Evolutionary conservation across 306 rosid genomes (phyloP), one percentile per base, ranked within the genome.

Genomic region (Corylus avellana): DNA sequence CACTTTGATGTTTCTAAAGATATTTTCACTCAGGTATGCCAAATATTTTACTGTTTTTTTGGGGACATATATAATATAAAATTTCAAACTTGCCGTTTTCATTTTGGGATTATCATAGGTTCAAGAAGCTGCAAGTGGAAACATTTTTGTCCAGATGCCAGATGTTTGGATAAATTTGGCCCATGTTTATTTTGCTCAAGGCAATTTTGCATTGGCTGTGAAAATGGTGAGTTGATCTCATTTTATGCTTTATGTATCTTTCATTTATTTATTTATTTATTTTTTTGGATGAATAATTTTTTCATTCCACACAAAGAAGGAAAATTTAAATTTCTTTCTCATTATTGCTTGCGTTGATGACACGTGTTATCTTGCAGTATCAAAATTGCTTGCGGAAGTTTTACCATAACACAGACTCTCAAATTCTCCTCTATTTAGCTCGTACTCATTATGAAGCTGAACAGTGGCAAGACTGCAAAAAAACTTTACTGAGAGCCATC

Each of bases 101-200:
- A 54, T 76, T 25, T 86, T 29, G 79, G 47, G 70, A 57, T 76
- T 78, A 63, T 84, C 80, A 53, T 61, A 96, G 99, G 99, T 96
- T 83, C 99, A 93, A 90, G 99, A 96, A 96, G 99, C 98, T 81
- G 99, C 99, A 78, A 96, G 99, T 79, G 99, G 99, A 49, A 91
- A 88, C 85, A 91, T 96, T 85, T 93, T 96, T 88, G 97, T 96
- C 84, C 98, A 96, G 93, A 95, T 93, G 97, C 97, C 99, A 50
- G 99, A 95, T 80, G 99, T 95, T 83, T 93, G 99, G 99, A 93
- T 95, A 79, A 95, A 95, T 84, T 84, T 95, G 88, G 99, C 97
- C 4, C 99, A 95, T 83, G 98, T 95, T 76, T 95, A 95, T 87
- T 95, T 95, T 89, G 97, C 99, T 71, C 98, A 91, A 82, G 99